A percentile compares a stretch with the other conserved stretches of the same genome.
These are phyloP conservation scores for Paspalum vaginatum DNA, from an alignment of 176 grass and related monocot species.

Conservation along the genomic window DNA sequence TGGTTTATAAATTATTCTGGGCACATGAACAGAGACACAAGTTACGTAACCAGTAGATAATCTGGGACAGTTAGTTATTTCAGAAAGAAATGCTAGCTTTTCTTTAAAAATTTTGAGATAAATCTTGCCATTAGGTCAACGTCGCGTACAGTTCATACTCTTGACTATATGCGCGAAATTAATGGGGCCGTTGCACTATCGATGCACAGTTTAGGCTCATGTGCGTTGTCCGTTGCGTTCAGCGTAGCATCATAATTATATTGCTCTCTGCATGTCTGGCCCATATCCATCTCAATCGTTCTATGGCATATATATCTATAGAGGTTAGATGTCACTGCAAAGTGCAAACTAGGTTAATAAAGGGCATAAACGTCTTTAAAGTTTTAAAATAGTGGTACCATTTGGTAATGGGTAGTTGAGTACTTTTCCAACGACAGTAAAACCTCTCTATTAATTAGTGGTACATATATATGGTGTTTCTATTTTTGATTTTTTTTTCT, in stretches of 20 bases:
- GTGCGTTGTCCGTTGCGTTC: background rate
- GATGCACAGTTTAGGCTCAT: conserved; percentile 2
- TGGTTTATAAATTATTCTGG: background rate
- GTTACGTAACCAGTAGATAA: background rate
- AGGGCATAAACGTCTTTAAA: too few species aligned
- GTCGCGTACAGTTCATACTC: background rate
- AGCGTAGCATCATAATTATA: background rate
- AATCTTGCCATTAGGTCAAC: background rate
- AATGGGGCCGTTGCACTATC: background rate
- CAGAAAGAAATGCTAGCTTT: background rate
- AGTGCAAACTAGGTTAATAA: too few species aligned
- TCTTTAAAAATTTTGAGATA: background rate
- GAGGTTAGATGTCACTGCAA: background rate
- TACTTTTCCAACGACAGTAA: too few species aligned
- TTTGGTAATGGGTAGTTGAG: too few species aligned
- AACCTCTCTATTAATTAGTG: too few species aligned
- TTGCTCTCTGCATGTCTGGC: background rate
- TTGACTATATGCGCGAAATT: background rate
- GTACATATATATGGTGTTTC: too few species aligned
- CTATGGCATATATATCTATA: background rate
- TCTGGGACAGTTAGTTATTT: background rate
- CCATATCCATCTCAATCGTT: background rate
- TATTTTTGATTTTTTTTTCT: too few species aligned
- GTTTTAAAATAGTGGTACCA: too few species aligned
- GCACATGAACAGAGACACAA: background rate